A percentile compares a stretch with the other conserved stretches of the same genome.
phyloP scores from a whole-genome alignment of 257 asterid species.

The Nicotiana undulata region DNA sequence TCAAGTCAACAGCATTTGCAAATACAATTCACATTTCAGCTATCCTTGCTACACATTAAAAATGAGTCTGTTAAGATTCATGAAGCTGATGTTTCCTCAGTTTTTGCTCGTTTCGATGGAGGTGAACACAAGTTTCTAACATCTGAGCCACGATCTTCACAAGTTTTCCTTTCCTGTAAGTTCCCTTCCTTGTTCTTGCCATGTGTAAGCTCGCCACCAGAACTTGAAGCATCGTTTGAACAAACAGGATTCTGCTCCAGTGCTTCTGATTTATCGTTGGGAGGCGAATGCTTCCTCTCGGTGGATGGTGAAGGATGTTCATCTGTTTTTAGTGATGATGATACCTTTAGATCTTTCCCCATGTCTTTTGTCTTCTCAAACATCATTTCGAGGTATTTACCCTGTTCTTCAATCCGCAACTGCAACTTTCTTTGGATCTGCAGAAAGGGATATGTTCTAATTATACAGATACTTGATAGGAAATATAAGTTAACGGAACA shows the following conservation, averaged over 20 bases:
- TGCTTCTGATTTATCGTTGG: slow-evolving; percentile 22
- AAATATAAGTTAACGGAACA: background rate
- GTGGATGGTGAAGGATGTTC: slow-evolving; percentile 19
- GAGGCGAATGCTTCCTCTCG: slow-evolving; percentile 20
- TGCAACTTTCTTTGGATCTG: slow-evolving; percentile 86
- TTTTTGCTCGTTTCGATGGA: slow-evolving; percentile 37
- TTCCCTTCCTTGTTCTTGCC: slow-evolving; percentile 15
- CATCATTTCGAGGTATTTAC: slow-evolving; percentile 63
- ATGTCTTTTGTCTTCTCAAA: slow-evolving; percentile 62
- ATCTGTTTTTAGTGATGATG: slow-evolving; percentile 23
- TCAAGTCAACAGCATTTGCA: slow-evolving; percentile 12
- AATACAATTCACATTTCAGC: background rate
- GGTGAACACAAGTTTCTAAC: slow-evolving; percentile 9
- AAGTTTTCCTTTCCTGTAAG: slow-evolving; percentile 18
- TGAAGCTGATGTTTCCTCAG: slow-evolving; percentile 20
- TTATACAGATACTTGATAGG: background rate
- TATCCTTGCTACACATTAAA: slow-evolving; percentile 1
- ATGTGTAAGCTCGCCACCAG: slow-evolving; percentile 9
- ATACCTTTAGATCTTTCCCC: slow-evolving; percentile 41
- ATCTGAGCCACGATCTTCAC: slow-evolving; percentile 23
- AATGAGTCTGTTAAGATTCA: slow-evolving; percentile 4
- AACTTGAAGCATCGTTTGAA: slow-evolving; percentile 10
- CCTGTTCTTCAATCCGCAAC: slow-evolving; percentile 83
- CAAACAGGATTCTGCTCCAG: slow-evolving; percentile 5
- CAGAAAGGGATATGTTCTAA: background rate